Base-by-base conservation (phyloP, 495 filamentous ascomycete species). In the Delitschia confertaspora region DNA sequence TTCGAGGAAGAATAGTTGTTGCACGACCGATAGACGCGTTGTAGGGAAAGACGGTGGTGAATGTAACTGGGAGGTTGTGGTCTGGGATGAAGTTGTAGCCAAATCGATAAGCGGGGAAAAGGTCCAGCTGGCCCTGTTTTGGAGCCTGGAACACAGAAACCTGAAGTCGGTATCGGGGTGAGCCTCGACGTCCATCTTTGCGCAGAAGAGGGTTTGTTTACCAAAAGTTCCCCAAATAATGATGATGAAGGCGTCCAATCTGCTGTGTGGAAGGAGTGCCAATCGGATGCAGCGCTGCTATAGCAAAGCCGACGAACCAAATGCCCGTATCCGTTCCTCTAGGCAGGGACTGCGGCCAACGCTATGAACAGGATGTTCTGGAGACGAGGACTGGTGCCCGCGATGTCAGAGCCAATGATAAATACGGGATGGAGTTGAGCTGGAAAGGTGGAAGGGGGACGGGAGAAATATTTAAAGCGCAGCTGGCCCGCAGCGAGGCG, bases 1-100 rank as follows among this genome's bases (percentile, higher is more conserved):
- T n/a, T n/a, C n/a, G n/a, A n/a, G n/a, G n/a, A n/a, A n/a, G n/a
- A n/a, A n/a, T n/a, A n/a, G n/a, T n/a, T n/a, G n/a, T 24, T 68
- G 70, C 42, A 72, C 57, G 49, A 60, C 67, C 49, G 74, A 66
- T 33, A 71, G 59, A 37, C 81, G 77, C 78, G 81, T 82, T 43
- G 20, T 27, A 22, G 33, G 38, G 38, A 34, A 33, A 27, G 48
- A 21, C 41, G 51, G 38, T 47, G 37, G 43, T 27, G 42, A 23
- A 20, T 41, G 45, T 31, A 36, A 37, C 36, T 44, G 16, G 42
- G 33, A 48, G 35, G 47, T 23, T 36, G 47, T 56, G 38, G 45
- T 44, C 22, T 56, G 42, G 47, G 47, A 31, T 21, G 48, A 22
- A 19, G 19, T 13, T 6, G 16, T 7, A 14, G 33, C 32, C 8